Evolutionary conservation across 768 basidiomycete species (phyloP), one percentile per base, ranked within the genome.

Genomic region (Scleroderma bovista): DNA sequence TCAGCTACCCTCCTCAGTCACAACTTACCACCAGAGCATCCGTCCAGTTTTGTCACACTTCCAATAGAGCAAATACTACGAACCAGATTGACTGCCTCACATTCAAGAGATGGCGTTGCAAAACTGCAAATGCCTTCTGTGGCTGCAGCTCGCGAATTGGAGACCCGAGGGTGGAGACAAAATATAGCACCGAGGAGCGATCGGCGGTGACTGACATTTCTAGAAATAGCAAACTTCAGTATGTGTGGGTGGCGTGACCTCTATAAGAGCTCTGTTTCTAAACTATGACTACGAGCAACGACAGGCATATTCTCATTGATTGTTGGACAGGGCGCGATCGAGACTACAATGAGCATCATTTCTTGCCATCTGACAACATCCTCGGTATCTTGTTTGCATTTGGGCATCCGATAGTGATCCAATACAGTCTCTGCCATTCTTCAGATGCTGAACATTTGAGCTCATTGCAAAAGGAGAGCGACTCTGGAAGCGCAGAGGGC

Each of bases 111-210:
- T 17, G 48, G 48, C 23, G 5, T 50, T 16, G 33, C 8, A 13
- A 50, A 50, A 23, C 41, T 50, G 3, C 48, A 50, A 24, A 19
- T 16, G 16, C n/a, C n/a, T 50, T 50, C 32, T 38, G 37, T 19
- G 26, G n/a, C 6, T 33, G 29, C n/a, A 3, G 48, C 48, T 38
- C 4, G 9, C 22, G 9, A 23, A 13, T 32, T 32, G 41, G 40
- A 9, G 22, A 42, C 13, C 22, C 44, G 47, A 39, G 47, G 39
- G 17, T 48, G 47, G 47, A 17, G 42, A 50, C 34, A 50, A 45
- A 39, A 20, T n/a, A 15, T 10, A 50, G 29, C 17, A 45, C 32
- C 22, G 41, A 10, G 2, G 48, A 50, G 12, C 17, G 41, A 16
- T 50, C 48, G 2, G 32, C 41, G 2, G n/a, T 50, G 15, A 50